Conservation (phyloP, 495 filamentous ascomycete genomes). For the Clohesyomyces aquaticus region DNA sequence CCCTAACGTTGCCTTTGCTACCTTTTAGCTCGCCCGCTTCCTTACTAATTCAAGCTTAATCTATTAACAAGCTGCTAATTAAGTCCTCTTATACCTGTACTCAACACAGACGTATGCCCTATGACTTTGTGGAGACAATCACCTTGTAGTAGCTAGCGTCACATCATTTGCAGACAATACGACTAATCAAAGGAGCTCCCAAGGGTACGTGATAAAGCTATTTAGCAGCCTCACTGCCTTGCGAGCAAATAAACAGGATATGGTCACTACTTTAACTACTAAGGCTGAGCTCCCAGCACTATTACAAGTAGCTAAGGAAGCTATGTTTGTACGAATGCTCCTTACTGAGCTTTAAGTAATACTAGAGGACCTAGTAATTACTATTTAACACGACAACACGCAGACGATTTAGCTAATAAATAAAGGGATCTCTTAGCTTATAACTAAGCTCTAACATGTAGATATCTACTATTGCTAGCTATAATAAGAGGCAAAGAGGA, state of each 20-base stretch:
- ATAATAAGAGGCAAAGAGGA: background rate
- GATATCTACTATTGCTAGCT: constrained; percentile 17
- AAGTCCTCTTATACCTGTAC: background rate
- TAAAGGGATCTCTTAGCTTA: background rate
- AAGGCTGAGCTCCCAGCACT: background rate
- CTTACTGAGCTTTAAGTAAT: background rate
- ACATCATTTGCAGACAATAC: background rate
- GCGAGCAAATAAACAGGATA: background rate
- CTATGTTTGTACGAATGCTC: background rate
- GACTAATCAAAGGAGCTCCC: background rate
- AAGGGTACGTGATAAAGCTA: constrained; percentile 1
- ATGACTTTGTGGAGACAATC: background rate
- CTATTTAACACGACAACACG: constrained; percentile 9
- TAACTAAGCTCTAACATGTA: constrained; percentile 8
- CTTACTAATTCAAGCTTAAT: background rate
- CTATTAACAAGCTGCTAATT: background rate
- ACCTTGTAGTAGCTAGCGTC: background rate
- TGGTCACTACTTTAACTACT: background rate
- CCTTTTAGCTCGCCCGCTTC: background rate
- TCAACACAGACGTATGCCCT: background rate
- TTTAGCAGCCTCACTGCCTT: background rate
- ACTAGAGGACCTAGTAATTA: background rate
- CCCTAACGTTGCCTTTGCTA: constrained; percentile 7
- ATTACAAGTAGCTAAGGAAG: background rate
- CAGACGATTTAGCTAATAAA: constrained; percentile 9